A percentile compares a stretch with the other conserved stretches of the same genome.
These are phyloP conservation scores for Cryphonectria nitschkei DNA, from an alignment of 2,329 filamentous ascomycete genomes.

Conservation along the genomic window DNA sequence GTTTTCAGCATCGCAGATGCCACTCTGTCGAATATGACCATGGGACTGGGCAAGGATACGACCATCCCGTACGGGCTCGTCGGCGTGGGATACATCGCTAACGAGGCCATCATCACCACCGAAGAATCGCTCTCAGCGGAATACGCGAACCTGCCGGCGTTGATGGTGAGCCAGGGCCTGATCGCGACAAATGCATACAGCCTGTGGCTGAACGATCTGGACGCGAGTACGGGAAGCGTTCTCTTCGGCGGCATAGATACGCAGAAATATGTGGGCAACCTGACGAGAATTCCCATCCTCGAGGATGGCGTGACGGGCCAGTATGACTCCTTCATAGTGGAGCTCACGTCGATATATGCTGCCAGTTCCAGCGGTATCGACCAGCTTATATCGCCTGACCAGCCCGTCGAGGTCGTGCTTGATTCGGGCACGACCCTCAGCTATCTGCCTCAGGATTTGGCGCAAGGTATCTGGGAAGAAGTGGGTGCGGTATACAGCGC, in stretches of 20 bases:
- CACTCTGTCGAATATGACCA: slow-evolving; percentile 58
- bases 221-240: slow-evolving; percentile 68
- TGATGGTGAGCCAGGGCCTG: slow-evolving; percentile 63
- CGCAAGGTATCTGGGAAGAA: slow-evolving; percentile 56
- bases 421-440: slow-evolving; percentile 77
- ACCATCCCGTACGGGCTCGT: slow-evolving; percentile 61
- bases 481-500: slow-evolving; percentile 54
- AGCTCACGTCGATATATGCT: slow-evolving; percentile 52
- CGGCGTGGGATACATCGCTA: slow-evolving; percentile 62
- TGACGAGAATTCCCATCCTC: slow-evolving; percentile 65
- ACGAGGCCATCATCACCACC: slow-evolving; percentile 51
- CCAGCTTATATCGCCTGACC: slow-evolving; percentile 44
- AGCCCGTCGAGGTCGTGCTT: slow-evolving; percentile 65
- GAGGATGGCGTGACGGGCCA: slow-evolving; percentile 42
- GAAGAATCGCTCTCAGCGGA: slow-evolving; percentile 34
- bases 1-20: slow-evolving; percentile 57
- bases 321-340: slow-evolving; percentile 53
- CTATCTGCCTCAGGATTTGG: slow-evolving; percentile 68
- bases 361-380: slow-evolving; percentile 55
- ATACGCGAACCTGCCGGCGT: slow-evolving; percentile 66
- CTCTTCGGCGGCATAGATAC: slow-evolving; percentile 83
- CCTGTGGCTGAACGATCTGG: slow-evolving; percentile 66
- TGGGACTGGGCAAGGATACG: slow-evolving; percentile 60
- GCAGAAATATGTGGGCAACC: slow-evolving; percentile 68
- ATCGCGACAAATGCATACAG: slow-evolving; percentile 73